phyloP scores from a whole-genome alignment of 805 yeast genomes.

The Kodamaea fukazawae region DNA sequence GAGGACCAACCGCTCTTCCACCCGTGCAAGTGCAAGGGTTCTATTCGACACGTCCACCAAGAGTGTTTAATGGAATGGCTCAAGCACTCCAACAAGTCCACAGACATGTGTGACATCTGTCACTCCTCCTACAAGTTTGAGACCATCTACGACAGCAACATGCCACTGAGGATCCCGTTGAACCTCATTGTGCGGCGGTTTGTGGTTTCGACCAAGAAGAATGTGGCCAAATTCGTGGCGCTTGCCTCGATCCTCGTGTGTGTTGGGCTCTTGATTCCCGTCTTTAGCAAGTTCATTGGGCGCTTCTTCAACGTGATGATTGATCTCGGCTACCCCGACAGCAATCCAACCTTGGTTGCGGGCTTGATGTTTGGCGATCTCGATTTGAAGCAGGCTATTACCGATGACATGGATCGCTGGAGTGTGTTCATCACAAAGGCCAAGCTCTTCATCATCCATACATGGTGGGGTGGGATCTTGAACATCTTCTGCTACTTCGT shows the following conservation, averaged over 20 bases:
- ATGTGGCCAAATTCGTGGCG: conserved; percentile 18
- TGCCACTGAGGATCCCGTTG: conserved; percentile 65
- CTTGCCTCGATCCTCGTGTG: conserved; percentile 40
- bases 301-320: conserved; percentile 54
- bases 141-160: conserved; percentile 60
- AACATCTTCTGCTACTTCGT: conserved; percentile 27
- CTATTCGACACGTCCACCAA: conserved; percentile 90
- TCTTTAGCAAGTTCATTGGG: conserved; percentile 54
- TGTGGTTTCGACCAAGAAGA: conserved; percentile 13
- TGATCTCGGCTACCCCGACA: conserved; percentile 48
- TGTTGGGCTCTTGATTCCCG: conserved; percentile 51
- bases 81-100: conserved; percentile 56
- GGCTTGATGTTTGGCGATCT: conserved; percentile 43
- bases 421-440: neutral
- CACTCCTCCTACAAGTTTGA: conserved; percentile 68
- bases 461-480: conserved; percentile 37
- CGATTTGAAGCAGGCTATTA: conserved; percentile 10
- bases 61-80: conserved; percentile 91
- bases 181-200: conserved; percentile 44
- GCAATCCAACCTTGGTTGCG: conserved; percentile 25
- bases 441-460: conserved; percentile 18
- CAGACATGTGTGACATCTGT: conserved; percentile 81
- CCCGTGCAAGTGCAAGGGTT: conserved; percentile 93
- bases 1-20: conserved; percentile 74
- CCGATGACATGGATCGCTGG: neutral